Conservation (phyloP, 1,284 basidiomycete genomes). For the Moesziomyces parantarcticus region DNA sequence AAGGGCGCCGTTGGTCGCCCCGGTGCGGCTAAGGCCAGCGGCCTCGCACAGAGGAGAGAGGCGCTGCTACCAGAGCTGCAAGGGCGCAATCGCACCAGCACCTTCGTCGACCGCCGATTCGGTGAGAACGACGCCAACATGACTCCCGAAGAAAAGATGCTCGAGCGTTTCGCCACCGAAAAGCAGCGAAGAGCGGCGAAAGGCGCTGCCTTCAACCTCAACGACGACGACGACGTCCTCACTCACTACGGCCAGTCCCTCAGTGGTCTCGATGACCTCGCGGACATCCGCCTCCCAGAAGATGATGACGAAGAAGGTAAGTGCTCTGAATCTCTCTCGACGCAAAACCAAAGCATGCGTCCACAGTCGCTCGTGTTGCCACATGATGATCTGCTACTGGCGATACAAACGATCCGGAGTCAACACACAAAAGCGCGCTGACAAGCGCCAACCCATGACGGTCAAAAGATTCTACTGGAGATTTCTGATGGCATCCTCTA, state of each 20-base stretch:
- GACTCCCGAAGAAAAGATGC: slow-evolving; percentile 93
- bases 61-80: slow-evolving; percentile 84
- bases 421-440: slow-evolving; percentile 46
- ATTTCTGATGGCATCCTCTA: slow-evolving; percentile 58
- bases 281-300: slow-evolving; percentile 71
- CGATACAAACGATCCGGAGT: slow-evolving; percentile 55
- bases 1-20: slow-evolving; percentile 86
- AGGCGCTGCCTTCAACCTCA: slow-evolving; percentile 87
- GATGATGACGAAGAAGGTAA: slow-evolving; percentile 59
- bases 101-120: slow-evolving; percentile 92
- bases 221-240: slow-evolving; percentile 73
- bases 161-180: slow-evolving; percentile 94
- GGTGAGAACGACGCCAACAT: slow-evolving; percentile 93
- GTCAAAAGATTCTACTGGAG: slow-evolving; percentile 67
- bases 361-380: not conserved
- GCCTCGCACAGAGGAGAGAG: slow-evolving; percentile 79
- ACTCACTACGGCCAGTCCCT: slow-evolving; percentile 92
- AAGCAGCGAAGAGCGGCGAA: slow-evolving; percentile 72
- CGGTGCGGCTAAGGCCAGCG: slow-evolving; percentile 85
- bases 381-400: slow-evolving; percentile 58
- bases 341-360: not conserved
- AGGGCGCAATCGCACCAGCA: slow-evolving; percentile 82
- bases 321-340: slow-evolving; percentile 6
- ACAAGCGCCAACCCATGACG: slow-evolving; percentile 54
- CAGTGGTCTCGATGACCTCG: slow-evolving; percentile 87